Base-by-base conservation (phyloP, 345 rosid species). In the Brassica incana region DNA sequence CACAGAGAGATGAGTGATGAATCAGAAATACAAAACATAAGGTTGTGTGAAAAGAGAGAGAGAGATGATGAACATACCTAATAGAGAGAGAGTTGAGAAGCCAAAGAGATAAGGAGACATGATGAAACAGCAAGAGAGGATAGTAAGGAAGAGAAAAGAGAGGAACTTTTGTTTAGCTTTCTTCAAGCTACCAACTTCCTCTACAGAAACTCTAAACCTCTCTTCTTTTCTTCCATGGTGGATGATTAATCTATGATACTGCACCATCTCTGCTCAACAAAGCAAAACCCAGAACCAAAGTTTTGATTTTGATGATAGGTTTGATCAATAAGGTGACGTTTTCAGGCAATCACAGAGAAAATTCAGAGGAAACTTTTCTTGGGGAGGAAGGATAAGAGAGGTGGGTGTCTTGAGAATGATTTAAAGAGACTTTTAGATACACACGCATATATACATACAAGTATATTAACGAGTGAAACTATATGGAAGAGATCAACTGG, bases 101-200 rank as follows among this genome's bases (percentile, higher is more conserved):
- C 83, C 76, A 33, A 90, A 82, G 72, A 85, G 72, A 69, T 83
- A 80, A 84, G 91, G 90, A 33, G 84, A 83, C 75, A 90, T 45
- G 30, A 94, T 65, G 73, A 93, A 80, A 82, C 77, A 77, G 77
- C 88, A 91, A 72, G 89, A 91, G 61, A 93, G 82, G 38, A 93
- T 68, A 12, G 89, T 85, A 40, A 94, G 89, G n/a, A 92, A 60
- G 71, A 94, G 79, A 25, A 90, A 77, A 64, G 82, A 80, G 0
- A 87, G 74, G 83, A 92, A 88, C 80, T 87, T 90, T 32, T 87
- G 91, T 81, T 85, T 90, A 75, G 81, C 80, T 72, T 82, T 85
- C 82, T 77, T 90, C 80, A 69, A 86, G 73, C 84, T 11, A 85
- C 80, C 69, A 87, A 73, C 30, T 76, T 85, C 89, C 40, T 81